These are phyloP conservation scores for Tausonia pullulans DNA, from an alignment of 1,284 basidiomycete genomes.

Conservation along the genomic window DNA sequence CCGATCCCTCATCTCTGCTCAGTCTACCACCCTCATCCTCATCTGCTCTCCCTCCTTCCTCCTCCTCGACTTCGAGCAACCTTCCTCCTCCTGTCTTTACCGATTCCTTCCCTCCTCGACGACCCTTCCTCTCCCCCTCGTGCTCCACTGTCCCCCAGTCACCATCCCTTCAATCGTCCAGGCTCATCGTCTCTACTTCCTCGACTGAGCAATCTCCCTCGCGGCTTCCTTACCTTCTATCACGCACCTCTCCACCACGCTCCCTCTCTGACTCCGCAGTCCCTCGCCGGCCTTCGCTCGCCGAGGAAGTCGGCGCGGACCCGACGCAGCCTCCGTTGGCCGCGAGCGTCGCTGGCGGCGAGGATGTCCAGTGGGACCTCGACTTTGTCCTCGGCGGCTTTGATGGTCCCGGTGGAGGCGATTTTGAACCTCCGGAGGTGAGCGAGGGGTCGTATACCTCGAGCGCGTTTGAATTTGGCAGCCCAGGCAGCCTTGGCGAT, in stretches of 20 bases:
- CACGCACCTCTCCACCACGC: conserved; percentile 4
- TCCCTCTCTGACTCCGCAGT: conserved; percentile 16
- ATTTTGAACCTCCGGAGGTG: too few relatives aligned
- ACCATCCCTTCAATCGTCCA: background rate
- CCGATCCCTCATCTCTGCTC: too few relatives aligned
- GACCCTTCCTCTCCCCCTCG: conserved; percentile 1
- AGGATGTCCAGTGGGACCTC: conserved; percentile 16
- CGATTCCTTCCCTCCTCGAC: background rate
- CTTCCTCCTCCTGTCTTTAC: too few relatives aligned
- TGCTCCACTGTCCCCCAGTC: background rate
- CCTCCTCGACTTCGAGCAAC: too few relatives aligned
- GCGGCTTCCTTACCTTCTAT: too few relatives aligned
- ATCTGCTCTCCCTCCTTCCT: too few relatives aligned
- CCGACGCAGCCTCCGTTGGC: background rate
- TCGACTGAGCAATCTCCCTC: background rate
- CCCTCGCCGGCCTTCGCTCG: conserved; percentile 16
- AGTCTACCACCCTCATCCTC: too few relatives aligned
- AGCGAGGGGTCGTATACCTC: too few relatives aligned
- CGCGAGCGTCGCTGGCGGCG: conserved; percentile 1
- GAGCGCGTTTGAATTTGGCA: too few relatives aligned
- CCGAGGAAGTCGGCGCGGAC: conserved; percentile 4
- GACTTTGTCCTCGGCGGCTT: conserved; percentile 13
- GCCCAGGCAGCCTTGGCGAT: too few relatives aligned
- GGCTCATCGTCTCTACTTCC: background rate
- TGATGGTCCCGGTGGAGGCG: background rate